A percentile compares a stretch with the other conserved stretches of the same genome.
Conservation (phyloP, 768 basidiomycete genomes). For the Kondoa malvinella region DNA sequence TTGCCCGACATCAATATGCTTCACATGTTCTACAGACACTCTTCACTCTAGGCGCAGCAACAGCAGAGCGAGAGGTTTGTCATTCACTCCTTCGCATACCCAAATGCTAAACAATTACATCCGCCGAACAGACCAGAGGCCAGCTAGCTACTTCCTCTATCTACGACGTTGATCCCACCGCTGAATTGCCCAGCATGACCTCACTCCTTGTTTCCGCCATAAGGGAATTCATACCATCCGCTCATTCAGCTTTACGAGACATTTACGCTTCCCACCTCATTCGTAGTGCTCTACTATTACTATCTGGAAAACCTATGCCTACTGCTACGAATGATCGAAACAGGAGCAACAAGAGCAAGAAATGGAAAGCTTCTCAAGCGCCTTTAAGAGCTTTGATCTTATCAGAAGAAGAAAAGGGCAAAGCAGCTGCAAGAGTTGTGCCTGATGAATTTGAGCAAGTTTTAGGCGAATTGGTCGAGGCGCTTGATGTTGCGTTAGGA, state of each 20-base stretch:
- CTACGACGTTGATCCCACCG: slow-evolving; percentile 4
- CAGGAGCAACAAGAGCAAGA: slow-evolving; percentile 69
- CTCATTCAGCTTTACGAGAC: slow-evolving; percentile 57
- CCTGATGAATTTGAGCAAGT: slow-evolving; percentile 34
- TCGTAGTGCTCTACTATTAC: slow-evolving; percentile 56
- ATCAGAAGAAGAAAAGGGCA: slow-evolving; percentile 25
- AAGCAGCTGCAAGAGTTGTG: slow-evolving; percentile 39
- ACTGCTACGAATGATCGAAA: slow-evolving; percentile 27
- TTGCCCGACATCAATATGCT: slow-evolving; percentile 68
- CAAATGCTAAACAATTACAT: not conserved
- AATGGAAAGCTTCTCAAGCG: slow-evolving; percentile 61
- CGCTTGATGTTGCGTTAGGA: slow-evolving; percentile 27
- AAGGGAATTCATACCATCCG: slow-evolving; percentile 53
- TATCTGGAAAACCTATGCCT: slow-evolving; percentile 41
- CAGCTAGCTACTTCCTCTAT: slow-evolving; percentile 20
- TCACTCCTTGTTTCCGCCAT: slow-evolving; percentile 26
- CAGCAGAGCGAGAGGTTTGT: slow-evolving; percentile 35
- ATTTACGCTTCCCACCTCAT: slow-evolving; percentile 74
- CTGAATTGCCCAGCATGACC: slow-evolving; percentile 31
- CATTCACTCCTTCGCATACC: not conserved
- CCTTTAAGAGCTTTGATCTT: slow-evolving; percentile 61
- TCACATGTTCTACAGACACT: slow-evolving; percentile 92
- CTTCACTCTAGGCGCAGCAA: slow-evolving; percentile 39
- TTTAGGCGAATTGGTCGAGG: slow-evolving; percentile 22
- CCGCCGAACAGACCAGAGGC: slow-evolving; percentile 19